A percentile compares a stretch with the other conserved stretches of the same genome.
phyloP scores from a whole-genome alignment of 139 green algal species.

The Chloropicon primus region DNA sequence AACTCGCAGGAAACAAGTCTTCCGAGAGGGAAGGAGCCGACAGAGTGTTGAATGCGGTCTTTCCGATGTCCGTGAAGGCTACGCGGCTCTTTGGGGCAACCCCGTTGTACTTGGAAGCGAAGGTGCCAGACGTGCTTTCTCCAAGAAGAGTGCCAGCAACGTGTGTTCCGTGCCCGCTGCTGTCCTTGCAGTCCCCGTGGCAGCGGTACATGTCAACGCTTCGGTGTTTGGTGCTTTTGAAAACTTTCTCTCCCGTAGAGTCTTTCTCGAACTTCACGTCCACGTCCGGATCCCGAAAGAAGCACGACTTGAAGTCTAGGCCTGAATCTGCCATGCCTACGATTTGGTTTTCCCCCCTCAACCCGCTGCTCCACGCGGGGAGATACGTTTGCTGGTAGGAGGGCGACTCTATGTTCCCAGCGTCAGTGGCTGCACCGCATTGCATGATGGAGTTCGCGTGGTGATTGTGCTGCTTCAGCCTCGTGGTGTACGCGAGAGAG shows the following conservation, averaged over 20 bases:
- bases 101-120: constrained; percentile 34
- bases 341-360: constrained; percentile 52
- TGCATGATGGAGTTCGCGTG: neutral
- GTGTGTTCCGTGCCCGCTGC: constrained; percentile 79
- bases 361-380: constrained; percentile 44
- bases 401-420: neutral
- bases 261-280: neutral
- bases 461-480: neutral
- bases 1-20: constrained; percentile 10
- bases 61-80: constrained; percentile 62
- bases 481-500: neutral
- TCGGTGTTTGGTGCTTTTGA: constrained; percentile 33
- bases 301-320: constrained; percentile 24
- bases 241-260: neutral
- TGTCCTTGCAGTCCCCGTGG: constrained; percentile 44
- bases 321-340: constrained; percentile 80
- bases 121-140: neutral
- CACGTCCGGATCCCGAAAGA: neutral
- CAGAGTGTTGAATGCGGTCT: neutral
- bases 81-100: constrained; percentile 61
- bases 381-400: neutral
- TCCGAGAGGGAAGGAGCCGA: constrained; percentile 7
- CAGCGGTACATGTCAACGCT: constrained; percentile 64
- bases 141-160: constrained; percentile 55
- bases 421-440: neutral